Conservation (phyloP, 2,329 filamentous ascomycete species). For the Nemania sp. region DNA sequence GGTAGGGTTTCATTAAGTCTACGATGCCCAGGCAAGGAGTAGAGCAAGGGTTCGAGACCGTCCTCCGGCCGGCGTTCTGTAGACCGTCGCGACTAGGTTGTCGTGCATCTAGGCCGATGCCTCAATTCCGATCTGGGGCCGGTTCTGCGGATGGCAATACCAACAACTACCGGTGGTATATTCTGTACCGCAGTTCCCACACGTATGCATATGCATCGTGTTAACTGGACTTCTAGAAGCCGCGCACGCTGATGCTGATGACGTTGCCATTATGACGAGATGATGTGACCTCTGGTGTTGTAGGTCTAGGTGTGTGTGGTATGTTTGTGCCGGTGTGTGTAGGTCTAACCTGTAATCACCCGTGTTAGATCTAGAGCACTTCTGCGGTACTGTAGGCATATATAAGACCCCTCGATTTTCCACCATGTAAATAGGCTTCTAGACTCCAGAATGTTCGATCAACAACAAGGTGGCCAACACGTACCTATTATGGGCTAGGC, state of each 20-base stretch:
- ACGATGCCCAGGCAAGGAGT: conserved; percentile 19
- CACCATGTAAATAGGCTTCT: conserved; percentile 20
- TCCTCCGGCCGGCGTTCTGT: conserved; percentile 19
- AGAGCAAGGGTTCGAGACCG: conserved; percentile 33
- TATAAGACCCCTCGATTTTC: conserved; percentile 28
- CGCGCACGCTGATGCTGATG: conserved; percentile 28
- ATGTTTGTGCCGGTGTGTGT: conserved; percentile 13
- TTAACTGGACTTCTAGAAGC: conserved; percentile 38
- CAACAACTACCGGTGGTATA: conserved; percentile 53
- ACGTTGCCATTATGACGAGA: conserved; percentile 34
- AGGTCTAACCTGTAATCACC: conserved; percentile 23
- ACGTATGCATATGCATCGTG: conserved; percentile 51
- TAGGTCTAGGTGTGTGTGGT: conserved; percentile 10
- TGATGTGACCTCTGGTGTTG: conserved; percentile 29
- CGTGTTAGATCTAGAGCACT: conserved; percentile 38
- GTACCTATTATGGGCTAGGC: conserved; percentile 37
- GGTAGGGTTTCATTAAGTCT: conserved; percentile 32
- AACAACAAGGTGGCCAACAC: conserved; percentile 23
- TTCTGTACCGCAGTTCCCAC: conserved; percentile 53
- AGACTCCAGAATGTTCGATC: conserved; percentile 31
- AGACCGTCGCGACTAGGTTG: conserved; percentile 29
- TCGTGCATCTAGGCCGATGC: conserved; percentile 30
- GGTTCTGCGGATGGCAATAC: conserved; percentile 54
- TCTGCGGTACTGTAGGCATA: conserved; percentile 29
- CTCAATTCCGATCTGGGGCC: conserved; percentile 33